Conservation (phyloP, 805 yeast species). For the Hanseniaspora valbyensis region DNA sequence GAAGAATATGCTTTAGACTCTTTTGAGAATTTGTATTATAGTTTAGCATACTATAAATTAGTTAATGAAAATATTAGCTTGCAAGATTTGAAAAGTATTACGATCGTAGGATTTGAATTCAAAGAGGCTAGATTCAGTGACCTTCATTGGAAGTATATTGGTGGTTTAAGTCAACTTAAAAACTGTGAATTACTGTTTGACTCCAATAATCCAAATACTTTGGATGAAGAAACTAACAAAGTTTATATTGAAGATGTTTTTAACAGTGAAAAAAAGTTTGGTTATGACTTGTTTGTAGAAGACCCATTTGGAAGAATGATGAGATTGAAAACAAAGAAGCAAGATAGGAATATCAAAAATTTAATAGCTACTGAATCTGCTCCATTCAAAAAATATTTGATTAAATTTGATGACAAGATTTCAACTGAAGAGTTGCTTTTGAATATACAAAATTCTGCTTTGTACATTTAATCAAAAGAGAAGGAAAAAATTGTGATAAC, state of each 20-base stretch:
- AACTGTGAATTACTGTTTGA: not conserved
- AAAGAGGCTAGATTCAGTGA: slow-evolving; percentile 5
- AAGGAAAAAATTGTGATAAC: no score
- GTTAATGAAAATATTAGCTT: not conserved
- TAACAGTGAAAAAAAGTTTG: not conserved
- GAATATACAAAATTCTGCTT: no score
- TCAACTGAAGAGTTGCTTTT: no score
- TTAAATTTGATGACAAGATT: not conserved
- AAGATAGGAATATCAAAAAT: not conserved
- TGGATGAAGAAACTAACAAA: not conserved
- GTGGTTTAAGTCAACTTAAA: not conserved
- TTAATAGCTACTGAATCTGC: not conserved
- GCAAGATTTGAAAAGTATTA: not conserved
- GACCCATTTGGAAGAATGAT: not conserved
- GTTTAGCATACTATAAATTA: not conserved
- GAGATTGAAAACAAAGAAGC: not conserved
- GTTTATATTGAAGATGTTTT: not conserved
- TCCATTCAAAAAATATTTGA: not conserved
- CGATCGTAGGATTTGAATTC: slow-evolving; percentile 2
- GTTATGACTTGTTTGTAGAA: not conserved
- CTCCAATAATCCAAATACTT: slow-evolving; percentile 1
- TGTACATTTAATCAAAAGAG: no score
- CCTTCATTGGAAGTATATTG: slow-evolving; percentile 6
- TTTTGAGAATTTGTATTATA: slow-evolving; percentile 6
- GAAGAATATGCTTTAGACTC: slow-evolving; percentile 10